Conservation (phyloP, 768 basidiomycete species). For the Terana coerulea region DNA sequence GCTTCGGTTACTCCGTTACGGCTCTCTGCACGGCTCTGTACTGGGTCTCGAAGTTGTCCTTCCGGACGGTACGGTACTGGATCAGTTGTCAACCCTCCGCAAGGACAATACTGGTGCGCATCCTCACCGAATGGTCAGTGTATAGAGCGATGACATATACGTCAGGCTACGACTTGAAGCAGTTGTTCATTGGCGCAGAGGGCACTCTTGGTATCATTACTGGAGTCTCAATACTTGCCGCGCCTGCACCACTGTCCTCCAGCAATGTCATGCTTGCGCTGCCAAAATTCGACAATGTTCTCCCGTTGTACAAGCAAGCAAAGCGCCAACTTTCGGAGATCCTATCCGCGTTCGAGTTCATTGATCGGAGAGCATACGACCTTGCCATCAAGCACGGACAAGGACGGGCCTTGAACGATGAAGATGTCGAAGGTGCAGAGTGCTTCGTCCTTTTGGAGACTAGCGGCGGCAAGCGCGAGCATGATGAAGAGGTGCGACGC, state of each 20-base stretch:
- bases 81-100: conserved; percentile 83
- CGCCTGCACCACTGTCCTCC: conserved; percentile 74
- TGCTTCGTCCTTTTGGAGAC: conserved; percentile 95
- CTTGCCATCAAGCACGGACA: conserved; percentile 82
- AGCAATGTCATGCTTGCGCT: conserved; percentile 92
- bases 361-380: conserved; percentile 83
- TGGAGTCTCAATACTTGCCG: conserved; percentile 90
- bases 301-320: conserved; percentile 77
- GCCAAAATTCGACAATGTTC: conserved; percentile 81
- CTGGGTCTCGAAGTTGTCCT: conserved; percentile 95
- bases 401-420: conserved; percentile 67
- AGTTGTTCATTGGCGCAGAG: conserved; percentile 96
- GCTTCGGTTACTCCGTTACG: conserved; percentile 90
- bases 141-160: neutral
- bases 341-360: conserved; percentile 95
- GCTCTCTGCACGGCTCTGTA: conserved; percentile 91
- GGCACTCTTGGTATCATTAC: conserved; percentile 96
- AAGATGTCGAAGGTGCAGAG: conserved; percentile 72
- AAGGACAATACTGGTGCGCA: conserved; percentile 94
- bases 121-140: no score
- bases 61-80: conserved; percentile 88
- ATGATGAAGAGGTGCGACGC: conserved; percentile 79
- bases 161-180: conserved; percentile 96
- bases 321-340: conserved; percentile 89
- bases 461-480: conserved; percentile 86